These are phyloP conservation scores for Dryadomyces sulphureus DNA, from an alignment of 2,329 filamentous ascomycete species.

Conservation along the genomic window DNA sequence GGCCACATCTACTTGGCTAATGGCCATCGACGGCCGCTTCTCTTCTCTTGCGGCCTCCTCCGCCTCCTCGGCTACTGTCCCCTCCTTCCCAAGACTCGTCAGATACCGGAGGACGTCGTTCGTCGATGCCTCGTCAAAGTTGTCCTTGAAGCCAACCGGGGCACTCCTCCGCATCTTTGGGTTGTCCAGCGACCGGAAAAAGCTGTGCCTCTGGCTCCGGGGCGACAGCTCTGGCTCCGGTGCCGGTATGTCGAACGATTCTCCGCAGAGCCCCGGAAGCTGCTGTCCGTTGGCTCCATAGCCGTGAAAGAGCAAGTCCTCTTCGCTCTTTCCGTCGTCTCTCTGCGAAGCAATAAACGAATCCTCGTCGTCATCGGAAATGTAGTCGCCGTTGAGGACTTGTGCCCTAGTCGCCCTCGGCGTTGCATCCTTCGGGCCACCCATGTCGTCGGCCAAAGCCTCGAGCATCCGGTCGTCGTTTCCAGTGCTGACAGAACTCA, in stretches of 20 bases:
- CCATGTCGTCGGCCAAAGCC: neutral
- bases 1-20: conserved; percentile 13
- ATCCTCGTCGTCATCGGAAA: conserved; percentile 22
- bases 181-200: no score
- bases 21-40: conserved; percentile 10
- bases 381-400: conserved; percentile 22
- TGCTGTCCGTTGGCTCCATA: conserved; percentile 14
- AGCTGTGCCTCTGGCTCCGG: no score
- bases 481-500: neutral
- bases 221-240: neutral
- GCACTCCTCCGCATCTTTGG: no score
- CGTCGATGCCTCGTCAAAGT: no score
- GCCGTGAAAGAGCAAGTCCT: conserved; percentile 22
- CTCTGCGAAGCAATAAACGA: conserved; percentile 13
- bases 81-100: no score
- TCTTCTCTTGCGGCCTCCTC: no score
- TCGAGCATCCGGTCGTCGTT: neutral
- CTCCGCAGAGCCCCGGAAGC: conserved; percentile 1
- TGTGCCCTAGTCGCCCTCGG: conserved; percentile 1
- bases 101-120: no score
- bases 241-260: neutral
- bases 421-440: neutral
- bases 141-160: no score
- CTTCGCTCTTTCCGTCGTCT: conserved; percentile 17
- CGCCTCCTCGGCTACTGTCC: no score